Evolutionary conservation across 805 yeast genomes (phyloP), one percentile per base, ranked within the genome.

Genomic region (Ogataea chonburiensis): DNA sequence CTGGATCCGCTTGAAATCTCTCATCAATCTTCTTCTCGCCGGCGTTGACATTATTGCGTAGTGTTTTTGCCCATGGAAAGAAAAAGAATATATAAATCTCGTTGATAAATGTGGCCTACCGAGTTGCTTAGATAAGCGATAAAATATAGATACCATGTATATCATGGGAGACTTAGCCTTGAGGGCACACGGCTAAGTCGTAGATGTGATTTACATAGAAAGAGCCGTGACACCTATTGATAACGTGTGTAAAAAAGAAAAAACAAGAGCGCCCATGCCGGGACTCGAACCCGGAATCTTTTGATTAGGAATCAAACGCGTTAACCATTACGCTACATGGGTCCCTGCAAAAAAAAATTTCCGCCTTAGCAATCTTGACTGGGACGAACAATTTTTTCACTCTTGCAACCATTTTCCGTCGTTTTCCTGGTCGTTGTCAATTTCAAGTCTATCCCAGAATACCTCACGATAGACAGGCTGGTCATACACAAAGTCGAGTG

Each of bases 21-120:
- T 85, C 98, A 93, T 93, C 55, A 93, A 78, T 68, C 98, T 80
- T 78, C 96, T 84, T 62, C 96, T 80, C n/a, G 98, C 98, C 11
- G 96, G 93, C 6, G 98, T 93, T 6, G 98, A 89, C 98, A 91
- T 91, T 17, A 17, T 14, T 15, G 12, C 17, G 19, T n/a, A 15
- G 13, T 13, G 17, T 35, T 35, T 35, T 35, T 35, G 39, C 39
- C 39, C 21, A 25, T 35, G 30, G 39, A 35, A 35, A n/a, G 29
- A 35, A 35, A 35, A 35, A 35, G 39, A 35, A 35, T 35, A 28
- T 22, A 16, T 19, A 18, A 5, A 15, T n/a, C n/a, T n/a, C n/a
- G 7, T 6, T 24, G 24, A 18, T 17, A 11, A 9, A n/a, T 24
- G 28, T 24, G 19, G 28, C 4, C 23, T 3, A 7, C 18, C 30